Evolutionary conservation across 164 flowering plant genomes (phyloP).

Genomic region (Tetracentron sinense): DNA sequence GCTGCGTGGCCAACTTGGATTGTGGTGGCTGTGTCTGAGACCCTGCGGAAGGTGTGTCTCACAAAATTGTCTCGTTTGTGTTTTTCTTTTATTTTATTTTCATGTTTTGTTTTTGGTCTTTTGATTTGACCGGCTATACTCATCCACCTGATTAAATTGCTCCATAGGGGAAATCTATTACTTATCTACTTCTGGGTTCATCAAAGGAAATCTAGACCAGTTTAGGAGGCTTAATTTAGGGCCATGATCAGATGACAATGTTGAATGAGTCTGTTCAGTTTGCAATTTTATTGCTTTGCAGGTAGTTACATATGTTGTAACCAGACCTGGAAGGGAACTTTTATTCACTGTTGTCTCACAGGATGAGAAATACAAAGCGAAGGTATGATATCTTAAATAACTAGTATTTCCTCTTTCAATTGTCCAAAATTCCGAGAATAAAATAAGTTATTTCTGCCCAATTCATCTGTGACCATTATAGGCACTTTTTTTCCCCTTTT

Average conservation of each 20-base stretch:
- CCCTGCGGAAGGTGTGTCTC: constrained; percentile 66
- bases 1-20: constrained; percentile 90
- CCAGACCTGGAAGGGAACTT: constrained; percentile 94
- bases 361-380: constrained; percentile 98
- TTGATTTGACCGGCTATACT: background rate
- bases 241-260: background rate
- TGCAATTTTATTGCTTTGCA: constrained; percentile 26
- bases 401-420: background rate
- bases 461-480: background rate
- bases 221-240: background rate
- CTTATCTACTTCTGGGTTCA: background rate
- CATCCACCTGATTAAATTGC: too few species aligned
- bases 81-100: background rate
- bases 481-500: background rate
- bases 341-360: constrained; percentile 88
- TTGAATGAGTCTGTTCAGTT: constrained; percentile 1
- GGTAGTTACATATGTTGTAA: constrained; percentile 86
- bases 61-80: background rate
- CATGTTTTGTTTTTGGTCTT: background rate
- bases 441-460: background rate
- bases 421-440: background rate
- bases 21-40: constrained; percentile 75
- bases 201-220: background rate
- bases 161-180: background rate
- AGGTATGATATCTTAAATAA: constrained; percentile 36